phyloP scores from a whole-genome alignment of 257 asterid genomes.

The Solanum gandarillasii region DNA sequence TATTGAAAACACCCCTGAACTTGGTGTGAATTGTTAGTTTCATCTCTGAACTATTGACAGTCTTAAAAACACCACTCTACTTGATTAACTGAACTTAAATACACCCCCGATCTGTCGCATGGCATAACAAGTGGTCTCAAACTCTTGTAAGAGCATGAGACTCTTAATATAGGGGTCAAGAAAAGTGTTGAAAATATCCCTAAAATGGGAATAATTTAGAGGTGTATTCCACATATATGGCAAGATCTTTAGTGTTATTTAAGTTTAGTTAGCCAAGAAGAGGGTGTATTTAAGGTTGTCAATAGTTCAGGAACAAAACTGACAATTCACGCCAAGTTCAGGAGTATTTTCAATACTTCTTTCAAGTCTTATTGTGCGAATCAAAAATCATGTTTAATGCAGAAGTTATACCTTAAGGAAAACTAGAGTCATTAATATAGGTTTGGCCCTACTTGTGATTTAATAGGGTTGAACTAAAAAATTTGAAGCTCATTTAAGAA shows the following conservation, averaged over 20 bases:
- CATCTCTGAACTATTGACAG: not conserved
- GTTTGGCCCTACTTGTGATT: not conserved
- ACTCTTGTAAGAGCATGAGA: not conserved
- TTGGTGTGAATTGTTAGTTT: too few relatives aligned
- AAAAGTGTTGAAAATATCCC: too few relatives aligned
- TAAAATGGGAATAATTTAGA: too few relatives aligned
- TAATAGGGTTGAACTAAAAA: not conserved
- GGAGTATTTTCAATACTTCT: not conserved
- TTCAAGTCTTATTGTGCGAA: not conserved
- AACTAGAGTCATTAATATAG: not conserved
- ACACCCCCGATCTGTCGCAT: not conserved
- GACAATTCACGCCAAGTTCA: not conserved
- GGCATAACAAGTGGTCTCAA: not conserved
- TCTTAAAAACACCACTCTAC: too few relatives aligned
- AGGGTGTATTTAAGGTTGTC: not conserved
- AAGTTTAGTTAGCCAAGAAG: not conserved
- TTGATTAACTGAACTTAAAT: not conserved
- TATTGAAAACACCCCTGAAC: not conserved
- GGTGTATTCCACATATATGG: not conserved
- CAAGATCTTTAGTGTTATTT: not conserved
- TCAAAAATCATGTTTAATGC: not conserved
- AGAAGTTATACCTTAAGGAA: not conserved
- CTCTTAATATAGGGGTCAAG: not conserved
- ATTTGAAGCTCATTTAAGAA: too few relatives aligned
- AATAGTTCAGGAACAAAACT: not conserved